Evolutionary conservation across 192 early-diverging fungal species (phyloP).

Genomic region (Coemansia sp.): DNA sequence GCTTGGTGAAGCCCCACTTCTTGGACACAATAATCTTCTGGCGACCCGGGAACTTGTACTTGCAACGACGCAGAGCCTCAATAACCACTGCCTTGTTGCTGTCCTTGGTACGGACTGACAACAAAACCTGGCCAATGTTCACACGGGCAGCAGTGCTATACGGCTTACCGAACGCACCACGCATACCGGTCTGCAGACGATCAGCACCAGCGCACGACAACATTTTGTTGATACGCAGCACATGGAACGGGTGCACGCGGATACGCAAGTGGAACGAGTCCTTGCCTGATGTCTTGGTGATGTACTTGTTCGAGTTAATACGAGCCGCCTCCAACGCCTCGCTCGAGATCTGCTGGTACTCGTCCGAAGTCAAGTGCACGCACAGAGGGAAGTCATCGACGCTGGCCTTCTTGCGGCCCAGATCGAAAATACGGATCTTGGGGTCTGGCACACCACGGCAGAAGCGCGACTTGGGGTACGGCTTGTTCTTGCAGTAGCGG

Average conservation of each 20-base stretch:
- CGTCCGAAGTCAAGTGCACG: constrained; percentile 94
- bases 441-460: constrained; percentile 99
- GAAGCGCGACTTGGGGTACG: constrained; percentile 98
- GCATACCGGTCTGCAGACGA: constrained; percentile 98
- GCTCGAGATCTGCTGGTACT: constrained; percentile 97
- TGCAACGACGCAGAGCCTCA: constrained; percentile 89
- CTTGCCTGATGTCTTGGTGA: constrained; percentile 94
- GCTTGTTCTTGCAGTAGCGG: constrained; percentile 99
- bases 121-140: constrained; percentile 96
- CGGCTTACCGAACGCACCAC: constrained; percentile 99
- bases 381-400: constrained; percentile 98
- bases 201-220: constrained; percentile 99
- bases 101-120: constrained; percentile 96
- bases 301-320: constrained; percentile 99
- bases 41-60: constrained; percentile 99
- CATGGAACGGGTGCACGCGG: constrained; percentile 98
- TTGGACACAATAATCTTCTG: constrained; percentile 99
- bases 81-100: constrained; percentile 88
- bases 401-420: constrained; percentile 94
- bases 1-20: constrained; percentile 99
- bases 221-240: constrained; percentile 99
- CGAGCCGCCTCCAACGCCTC: constrained; percentile 98
- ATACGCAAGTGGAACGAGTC: constrained; percentile 99
- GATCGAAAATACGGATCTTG: constrained; percentile 56
- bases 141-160: constrained; percentile 93